Evolutionary conservation across 2,329 filamentous ascomycete species (phyloP), one percentile per base, ranked within the genome.

Genomic region (Alternaria sp.): DNA sequence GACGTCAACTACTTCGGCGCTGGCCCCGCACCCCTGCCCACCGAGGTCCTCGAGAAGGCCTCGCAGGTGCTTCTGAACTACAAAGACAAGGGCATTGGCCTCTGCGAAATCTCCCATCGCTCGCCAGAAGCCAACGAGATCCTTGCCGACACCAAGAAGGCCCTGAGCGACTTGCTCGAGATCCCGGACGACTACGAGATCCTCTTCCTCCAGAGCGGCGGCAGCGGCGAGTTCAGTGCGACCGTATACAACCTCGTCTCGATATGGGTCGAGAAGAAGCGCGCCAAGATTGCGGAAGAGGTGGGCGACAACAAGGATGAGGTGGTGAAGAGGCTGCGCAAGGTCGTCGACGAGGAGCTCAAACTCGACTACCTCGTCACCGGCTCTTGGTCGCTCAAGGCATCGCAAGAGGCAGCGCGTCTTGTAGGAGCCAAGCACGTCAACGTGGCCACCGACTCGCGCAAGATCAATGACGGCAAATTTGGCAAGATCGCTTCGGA

Each of bases 291-390:
- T 47, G 81, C 88, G 49, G 80, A 85, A 72, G 83, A 89, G 63
- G 80, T 89, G 10, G 83, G 84, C 17, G 80, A 77, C 12, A 82
- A 90, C 67, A 85, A 87, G 55, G 83, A 83, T 11, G 80, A 89
- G 46, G 78, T 91, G 11, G 83, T 88, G 62, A 83, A 86, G 70
- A 85, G 90, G 64, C 83, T 92, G 64, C 85, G 86, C 65, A 87
- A 88, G 72, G 85, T 89, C 57, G 86, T 94, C 6, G 85, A 90
- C 54, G 83, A 87, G 59, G 87, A 95, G 62, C 83, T 97, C 70
- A 91, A 90, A 82, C 79, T 96, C 46, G 95, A 98, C 81, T 98
- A 97, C 81, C 82, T 97, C 49, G 88, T 97, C 57, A 97, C 95
- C 4, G 95, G 95, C 57, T 89, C 90, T 57, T 98, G 93, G 93